phyloP scores from a whole-genome alignment of 2,329 filamentous ascomycete genomes.

The Fusarium penzigii region DNA sequence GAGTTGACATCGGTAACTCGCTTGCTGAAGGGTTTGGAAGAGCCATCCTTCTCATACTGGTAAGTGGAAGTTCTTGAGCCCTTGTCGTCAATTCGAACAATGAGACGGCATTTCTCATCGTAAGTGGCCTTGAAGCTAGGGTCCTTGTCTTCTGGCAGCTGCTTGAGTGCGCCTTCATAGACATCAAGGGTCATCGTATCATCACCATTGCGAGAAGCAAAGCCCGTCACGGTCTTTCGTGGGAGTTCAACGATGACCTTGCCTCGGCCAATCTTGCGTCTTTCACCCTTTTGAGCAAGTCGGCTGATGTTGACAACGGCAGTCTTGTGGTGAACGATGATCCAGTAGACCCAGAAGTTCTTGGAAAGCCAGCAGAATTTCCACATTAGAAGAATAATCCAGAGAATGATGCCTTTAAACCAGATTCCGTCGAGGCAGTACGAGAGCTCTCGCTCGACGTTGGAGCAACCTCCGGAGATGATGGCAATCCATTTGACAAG shows the following conservation, averaged over 20 bases:
- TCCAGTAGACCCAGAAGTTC: constrained; percentile 19
- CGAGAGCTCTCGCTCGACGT: constrained; percentile 13
- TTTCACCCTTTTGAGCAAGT: constrained; percentile 13
- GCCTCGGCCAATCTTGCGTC: constrained; percentile 13
- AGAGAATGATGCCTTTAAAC: background rate
- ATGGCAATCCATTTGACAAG: constrained; percentile 17
- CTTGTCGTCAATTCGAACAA: constrained; percentile 1
- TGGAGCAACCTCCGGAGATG: constrained; percentile 12
- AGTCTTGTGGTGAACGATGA: constrained; percentile 11
- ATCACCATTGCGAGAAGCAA: constrained; percentile 5
- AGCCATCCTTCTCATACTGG: constrained; percentile 10
- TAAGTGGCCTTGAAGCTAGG: constrained; percentile 9
- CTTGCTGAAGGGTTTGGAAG: constrained; percentile 7
- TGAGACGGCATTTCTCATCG: constrained; percentile 11
- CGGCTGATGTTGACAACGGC: constrained; percentile 11
- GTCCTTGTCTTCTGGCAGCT: constrained; percentile 3
- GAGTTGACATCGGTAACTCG: constrained; percentile 4
- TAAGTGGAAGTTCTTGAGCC: constrained; percentile 6
- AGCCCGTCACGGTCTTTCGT: constrained; percentile 12
- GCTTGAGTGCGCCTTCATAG: constrained; percentile 7
- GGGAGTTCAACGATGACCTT: constrained; percentile 11
- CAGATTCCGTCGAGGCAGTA: constrained; percentile 7
- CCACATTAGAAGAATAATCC: constrained; percentile 7
- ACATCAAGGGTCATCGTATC: constrained; percentile 11
- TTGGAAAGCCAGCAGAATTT: constrained; percentile 9